These are phyloP conservation scores for Colletotrichum acutatum DNA, from an alignment of 2,329 filamentous ascomycete genomes.

Conservation along the genomic window DNA sequence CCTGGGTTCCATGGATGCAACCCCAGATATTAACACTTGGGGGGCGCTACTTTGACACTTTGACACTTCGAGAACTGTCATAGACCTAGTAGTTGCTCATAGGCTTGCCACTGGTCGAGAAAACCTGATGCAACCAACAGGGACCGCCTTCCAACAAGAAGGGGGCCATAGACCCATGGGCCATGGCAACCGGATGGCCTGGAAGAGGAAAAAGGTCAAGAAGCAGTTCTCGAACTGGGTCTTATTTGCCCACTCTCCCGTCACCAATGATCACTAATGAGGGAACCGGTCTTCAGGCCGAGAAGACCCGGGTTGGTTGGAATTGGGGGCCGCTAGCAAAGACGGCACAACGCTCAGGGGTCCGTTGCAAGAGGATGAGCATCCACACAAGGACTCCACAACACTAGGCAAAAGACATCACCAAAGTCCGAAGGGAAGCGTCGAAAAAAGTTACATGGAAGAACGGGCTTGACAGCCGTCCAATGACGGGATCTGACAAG, in stretches of 20 bases:
- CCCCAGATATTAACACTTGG: conserved; percentile 15
- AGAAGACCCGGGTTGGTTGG: not conserved
- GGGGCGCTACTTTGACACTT: not conserved
- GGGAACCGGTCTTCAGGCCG: not conserved
- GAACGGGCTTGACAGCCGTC: not conserved
- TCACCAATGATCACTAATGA: conserved; percentile 1
- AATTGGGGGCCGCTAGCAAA: not conserved
- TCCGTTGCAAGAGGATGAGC: conserved; percentile 1
- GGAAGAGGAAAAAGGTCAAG: not conserved
- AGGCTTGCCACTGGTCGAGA: not conserved
- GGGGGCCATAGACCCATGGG: not conserved
- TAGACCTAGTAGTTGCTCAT: not conserved
- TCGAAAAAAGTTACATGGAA: not conserved
- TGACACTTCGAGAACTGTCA: not conserved
- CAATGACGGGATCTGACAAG: not conserved
- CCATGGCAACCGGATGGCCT: not conserved
- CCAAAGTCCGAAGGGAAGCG: conserved; percentile 5
- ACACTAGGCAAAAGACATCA: conserved; percentile 32
- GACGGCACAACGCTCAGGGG: not conserved
- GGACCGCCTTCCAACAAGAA: not conserved
- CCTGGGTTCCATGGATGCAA: conserved; percentile 27
- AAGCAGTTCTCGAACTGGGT: not conserved
- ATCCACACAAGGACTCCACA: conserved; percentile 15
- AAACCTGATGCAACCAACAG: not conserved
- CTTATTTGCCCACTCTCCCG: not conserved